Conservation (phyloP, 352 stramenopile species). For the Phytophthora syringae region DNA sequence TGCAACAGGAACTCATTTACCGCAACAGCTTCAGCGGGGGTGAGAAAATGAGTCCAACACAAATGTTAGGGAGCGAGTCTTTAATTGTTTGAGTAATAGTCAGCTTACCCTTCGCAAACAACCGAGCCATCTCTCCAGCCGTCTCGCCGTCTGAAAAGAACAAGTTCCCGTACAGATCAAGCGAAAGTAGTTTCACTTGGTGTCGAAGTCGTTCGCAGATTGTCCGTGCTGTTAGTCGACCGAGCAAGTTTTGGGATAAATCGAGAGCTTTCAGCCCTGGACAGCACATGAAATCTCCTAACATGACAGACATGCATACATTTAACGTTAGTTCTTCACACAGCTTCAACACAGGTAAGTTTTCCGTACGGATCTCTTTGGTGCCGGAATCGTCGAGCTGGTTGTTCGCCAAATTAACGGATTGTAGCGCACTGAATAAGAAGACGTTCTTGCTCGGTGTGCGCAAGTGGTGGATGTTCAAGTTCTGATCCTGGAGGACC, state of each 20-base stretch:
- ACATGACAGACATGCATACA: slow-evolving; percentile 1
- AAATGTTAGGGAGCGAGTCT: too few species aligned
- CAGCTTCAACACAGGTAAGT: too few species aligned
- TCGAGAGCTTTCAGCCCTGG: slow-evolving; percentile 37
- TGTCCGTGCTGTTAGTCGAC: slow-evolving; percentile 26
- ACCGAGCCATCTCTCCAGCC: slow-evolving; percentile 31
- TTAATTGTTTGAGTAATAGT: too few species aligned
- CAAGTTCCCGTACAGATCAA: slow-evolving; percentile 45
- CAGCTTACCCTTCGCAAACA: slow-evolving; percentile 26
- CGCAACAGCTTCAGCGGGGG: slow-evolving; percentile 5
- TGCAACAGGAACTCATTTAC: slow-evolving; percentile 27
- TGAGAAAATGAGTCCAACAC: too few species aligned
- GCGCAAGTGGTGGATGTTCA: slow-evolving; percentile 30
- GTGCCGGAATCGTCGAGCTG: too few species aligned
- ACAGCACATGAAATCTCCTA: slow-evolving; percentile 40
- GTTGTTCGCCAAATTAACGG: slow-evolving; percentile 46
- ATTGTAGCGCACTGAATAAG: slow-evolving; percentile 27
- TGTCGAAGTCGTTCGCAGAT: slow-evolving; percentile 42
- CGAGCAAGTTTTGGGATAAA: slow-evolving; percentile 50
- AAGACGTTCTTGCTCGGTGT: slow-evolving; percentile 37
- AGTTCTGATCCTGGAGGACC: too few species aligned
- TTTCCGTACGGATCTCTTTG: too few species aligned
- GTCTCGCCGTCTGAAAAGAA: slow-evolving; percentile 45
- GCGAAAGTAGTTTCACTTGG: slow-evolving; percentile 30
- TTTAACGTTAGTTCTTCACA: background rate